phyloP scores from a whole-genome alignment of 768 basidiomycete genomes.

The Pholiota conissans region DNA sequence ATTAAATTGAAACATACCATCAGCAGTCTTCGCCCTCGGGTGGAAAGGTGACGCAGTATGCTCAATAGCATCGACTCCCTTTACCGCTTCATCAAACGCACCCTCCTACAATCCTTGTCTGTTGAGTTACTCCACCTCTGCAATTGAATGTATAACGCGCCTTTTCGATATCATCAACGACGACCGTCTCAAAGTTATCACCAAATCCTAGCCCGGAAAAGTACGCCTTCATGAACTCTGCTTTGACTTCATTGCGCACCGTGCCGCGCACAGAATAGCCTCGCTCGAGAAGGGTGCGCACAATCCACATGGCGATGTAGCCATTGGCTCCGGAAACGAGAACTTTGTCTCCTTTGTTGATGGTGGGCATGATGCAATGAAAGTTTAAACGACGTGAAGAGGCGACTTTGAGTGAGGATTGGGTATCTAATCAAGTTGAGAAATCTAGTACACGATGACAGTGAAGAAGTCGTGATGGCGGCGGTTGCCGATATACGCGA shows the following conservation, averaged over 20 bases:
- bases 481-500: no score
- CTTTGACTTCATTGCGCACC: slow-evolving; percentile 62
- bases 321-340: slow-evolving; percentile 63
- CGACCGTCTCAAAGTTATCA: slow-evolving; percentile 58
- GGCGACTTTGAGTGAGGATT: no score
- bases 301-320: slow-evolving; percentile 60
- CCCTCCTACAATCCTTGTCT: slow-evolving; percentile 39
- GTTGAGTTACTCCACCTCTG: neutral
- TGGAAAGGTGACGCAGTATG: slow-evolving; percentile 71
- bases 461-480: no score
- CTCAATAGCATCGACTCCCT: slow-evolving; percentile 69
- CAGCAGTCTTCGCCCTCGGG: slow-evolving; percentile 42
- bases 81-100: slow-evolving; percentile 79
- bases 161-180: slow-evolving; percentile 68
- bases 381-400: neutral
- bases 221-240: slow-evolving; percentile 49
- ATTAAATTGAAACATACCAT: no score
- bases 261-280: slow-evolving; percentile 70
- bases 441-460: no score
- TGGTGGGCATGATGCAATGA: slow-evolving; percentile 12
- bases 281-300: slow-evolving; percentile 51
- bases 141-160: slow-evolving; percentile 20
- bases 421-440: no score
- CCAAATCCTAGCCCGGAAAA: slow-evolving; percentile 52
- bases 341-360: slow-evolving; percentile 23